Percentiles rank a stretch among this genome's conserved stretches.
phyloP scores from a whole-genome alignment of 768 basidiomycete species.

The Termitomyces sp. region DNA sequence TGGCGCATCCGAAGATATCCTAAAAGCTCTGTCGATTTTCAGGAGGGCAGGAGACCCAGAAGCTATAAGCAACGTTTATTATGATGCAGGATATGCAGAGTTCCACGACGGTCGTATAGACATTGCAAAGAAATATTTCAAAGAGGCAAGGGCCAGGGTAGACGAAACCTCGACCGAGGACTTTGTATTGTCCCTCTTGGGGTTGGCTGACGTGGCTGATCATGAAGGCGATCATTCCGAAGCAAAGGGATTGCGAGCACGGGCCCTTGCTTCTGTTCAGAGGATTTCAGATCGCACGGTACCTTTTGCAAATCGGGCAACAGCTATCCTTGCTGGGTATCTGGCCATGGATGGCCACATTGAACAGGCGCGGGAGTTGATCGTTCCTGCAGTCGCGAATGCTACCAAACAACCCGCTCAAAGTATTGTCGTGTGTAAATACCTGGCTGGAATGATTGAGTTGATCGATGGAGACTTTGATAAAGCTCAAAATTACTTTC shows the following conservation, averaged over 20 bases:
- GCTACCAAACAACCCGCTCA: neutral
- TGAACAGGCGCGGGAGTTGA: neutral
- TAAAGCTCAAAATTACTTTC: neutral
- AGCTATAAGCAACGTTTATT: neutral
- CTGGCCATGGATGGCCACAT: slow-evolving; percentile 6
- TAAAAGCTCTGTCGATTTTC: neutral
- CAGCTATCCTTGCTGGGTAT: neutral
- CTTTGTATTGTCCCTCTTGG: neutral
- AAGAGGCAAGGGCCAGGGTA: neutral
- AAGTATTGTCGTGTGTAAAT: neutral
- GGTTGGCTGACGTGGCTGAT: slow-evolving; percentile 5
- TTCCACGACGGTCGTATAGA: neutral
- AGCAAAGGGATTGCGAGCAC: neutral
- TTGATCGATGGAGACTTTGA: neutral
- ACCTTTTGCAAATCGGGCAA: neutral
- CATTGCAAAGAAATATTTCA: neutral
- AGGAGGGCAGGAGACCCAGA: neutral
- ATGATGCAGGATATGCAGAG: slow-evolving; percentile 1
- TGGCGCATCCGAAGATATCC: neutral
- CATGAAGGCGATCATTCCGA: neutral
- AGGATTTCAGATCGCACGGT: neutral
- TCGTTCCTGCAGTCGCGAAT: neutral
- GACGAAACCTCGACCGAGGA: neutral
- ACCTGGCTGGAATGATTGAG: slow-evolving; percentile 8
- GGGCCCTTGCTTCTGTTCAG: neutral